Evolutionary conservation across 345 rosid genomes (phyloP).

Genomic region (Alliaria petiolata): DNA sequence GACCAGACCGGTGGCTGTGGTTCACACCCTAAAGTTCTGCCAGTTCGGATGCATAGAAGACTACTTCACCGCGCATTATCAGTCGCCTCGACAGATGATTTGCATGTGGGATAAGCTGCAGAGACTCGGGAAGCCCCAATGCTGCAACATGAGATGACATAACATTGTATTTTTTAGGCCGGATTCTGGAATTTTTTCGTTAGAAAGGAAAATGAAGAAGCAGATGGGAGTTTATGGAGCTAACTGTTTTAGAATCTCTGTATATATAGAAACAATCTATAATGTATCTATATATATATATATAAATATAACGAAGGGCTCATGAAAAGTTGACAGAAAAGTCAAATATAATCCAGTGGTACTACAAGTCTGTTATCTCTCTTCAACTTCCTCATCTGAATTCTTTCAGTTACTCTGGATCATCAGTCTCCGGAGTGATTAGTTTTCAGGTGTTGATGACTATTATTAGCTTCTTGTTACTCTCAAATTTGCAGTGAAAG

Average conservation of each 20-base stretch:
- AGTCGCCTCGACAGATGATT: slow-evolving; percentile 90
- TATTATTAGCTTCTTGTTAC: too few relatives aligned
- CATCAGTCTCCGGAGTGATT: too few relatives aligned
- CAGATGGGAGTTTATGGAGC: slow-evolving; percentile 27
- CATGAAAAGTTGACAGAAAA: slow-evolving; percentile 12
- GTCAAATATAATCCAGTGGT: not conserved
- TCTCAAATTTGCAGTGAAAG: too few relatives aligned
- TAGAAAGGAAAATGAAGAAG: slow-evolving; percentile 14
- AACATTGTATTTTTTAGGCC: not conserved
- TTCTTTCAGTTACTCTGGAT: too few relatives aligned
- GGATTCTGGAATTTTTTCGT: not conserved
- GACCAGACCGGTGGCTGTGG: slow-evolving; percentile 65
- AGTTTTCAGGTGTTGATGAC: too few relatives aligned
- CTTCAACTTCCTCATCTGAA: not conserved
- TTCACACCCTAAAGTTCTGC: slow-evolving; percentile 83
- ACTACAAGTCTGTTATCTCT: not conserved
- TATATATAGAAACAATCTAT: slow-evolving; percentile 18
- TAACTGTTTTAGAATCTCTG: slow-evolving; percentile 26
- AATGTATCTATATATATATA: slow-evolving; percentile 23
- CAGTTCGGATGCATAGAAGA: slow-evolving; percentile 92
- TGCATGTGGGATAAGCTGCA: slow-evolving; percentile 86
- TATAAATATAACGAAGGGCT: not conserved
- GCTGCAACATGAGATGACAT: slow-evolving; percentile 92
- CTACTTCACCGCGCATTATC: slow-evolving; percentile 91
- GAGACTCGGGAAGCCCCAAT: slow-evolving; percentile 51